Evolutionary conservation across 352 stramenopile genomes (phyloP), one percentile per base, ranked within the genome.

Genomic region (Phytophthora crassamura): DNA sequence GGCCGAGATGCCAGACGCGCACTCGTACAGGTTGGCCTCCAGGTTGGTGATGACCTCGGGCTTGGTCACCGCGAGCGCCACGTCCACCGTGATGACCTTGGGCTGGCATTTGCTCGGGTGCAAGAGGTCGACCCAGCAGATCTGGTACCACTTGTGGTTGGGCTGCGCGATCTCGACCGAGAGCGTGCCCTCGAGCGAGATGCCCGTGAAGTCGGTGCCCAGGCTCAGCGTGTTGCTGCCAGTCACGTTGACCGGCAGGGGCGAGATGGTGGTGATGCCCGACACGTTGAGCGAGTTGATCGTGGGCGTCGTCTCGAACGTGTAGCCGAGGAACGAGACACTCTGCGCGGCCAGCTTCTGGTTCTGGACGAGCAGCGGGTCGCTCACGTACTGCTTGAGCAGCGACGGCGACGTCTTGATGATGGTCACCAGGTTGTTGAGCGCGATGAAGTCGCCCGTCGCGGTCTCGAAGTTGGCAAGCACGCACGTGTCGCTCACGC

Each of bases 81-180:
- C 59, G 18, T 81, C 64, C 16, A 88, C 63, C 30, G 60, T 71
- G 22, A 89, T 45, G 6, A 62, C 67, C 36, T 73, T 45, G 12
- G 82, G 69, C 30, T 56, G 50, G 55, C 82, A 90, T 38, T 70
- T 64, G 20, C 67, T 67, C 25, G 78, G 78, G 64, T 88, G 67
- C 45, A 89, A 58, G 38, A 81, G 43, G 66, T 86, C 66, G 45
- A 78, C 77, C 74, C 76, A 87, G 76, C 80, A 88, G 47, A 89
- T 67, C 53, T 84, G 70, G 59, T 78, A 89, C 79, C 82, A 90
- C 55, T 82, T 79, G 59, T 84, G 70, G 64, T 89, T 55, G 28
- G 76, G 69, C 74, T 86, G 78, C 51, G 74, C 67, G 54, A 89
- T 77, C 51, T 82, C 65, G 36, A 90, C 53, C 22, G 55, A 64